These are phyloP conservation scores for Obba rivulosa DNA, from an alignment of 768 basidiomycete species.

Conservation along the genomic window DNA sequence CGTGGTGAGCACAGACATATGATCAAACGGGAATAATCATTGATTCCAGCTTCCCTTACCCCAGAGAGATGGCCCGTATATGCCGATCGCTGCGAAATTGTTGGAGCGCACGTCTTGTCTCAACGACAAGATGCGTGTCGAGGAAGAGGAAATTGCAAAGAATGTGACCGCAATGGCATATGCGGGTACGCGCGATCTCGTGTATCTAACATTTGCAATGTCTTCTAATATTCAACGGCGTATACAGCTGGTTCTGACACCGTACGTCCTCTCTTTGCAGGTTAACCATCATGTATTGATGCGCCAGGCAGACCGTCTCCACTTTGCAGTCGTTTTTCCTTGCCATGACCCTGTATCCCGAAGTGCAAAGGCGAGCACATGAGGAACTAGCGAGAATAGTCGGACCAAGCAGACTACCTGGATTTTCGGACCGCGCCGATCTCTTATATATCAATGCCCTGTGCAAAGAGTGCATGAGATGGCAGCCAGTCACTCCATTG, in stretches of 20 bases:
- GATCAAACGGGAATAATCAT: no score
- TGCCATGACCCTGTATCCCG: constrained; percentile 3
- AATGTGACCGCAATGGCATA: constrained; percentile 10
- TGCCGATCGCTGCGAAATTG: no score
- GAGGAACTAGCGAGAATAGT: constrained; percentile 22
- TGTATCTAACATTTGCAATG: background rate
- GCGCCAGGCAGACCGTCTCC: constrained; percentile 5
- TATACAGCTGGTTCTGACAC: constrained; percentile 10
- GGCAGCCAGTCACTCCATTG: constrained; percentile 28
- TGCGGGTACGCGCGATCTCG: constrained; percentile 1
- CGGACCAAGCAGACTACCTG: constrained; percentile 18
- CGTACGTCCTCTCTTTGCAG: constrained; percentile 2
- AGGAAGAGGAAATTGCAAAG: no score
- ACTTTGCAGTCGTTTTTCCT: constrained; percentile 3
- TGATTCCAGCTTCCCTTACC: no score
- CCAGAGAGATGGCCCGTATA: no score
- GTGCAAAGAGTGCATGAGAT: constrained; percentile 23
- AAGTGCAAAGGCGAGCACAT: constrained; percentile 14
- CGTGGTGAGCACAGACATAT: constrained; percentile 4
- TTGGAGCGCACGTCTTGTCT: no score
- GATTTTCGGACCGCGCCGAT: constrained; percentile 11
- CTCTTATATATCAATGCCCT: constrained; percentile 22
- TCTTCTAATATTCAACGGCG: background rate
- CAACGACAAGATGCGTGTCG: no score
- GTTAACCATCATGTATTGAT: background rate